Evolutionary conservation across 2,329 filamentous ascomycete species (phyloP).

Genomic region (Pestalotiopsis sp.): DNA sequence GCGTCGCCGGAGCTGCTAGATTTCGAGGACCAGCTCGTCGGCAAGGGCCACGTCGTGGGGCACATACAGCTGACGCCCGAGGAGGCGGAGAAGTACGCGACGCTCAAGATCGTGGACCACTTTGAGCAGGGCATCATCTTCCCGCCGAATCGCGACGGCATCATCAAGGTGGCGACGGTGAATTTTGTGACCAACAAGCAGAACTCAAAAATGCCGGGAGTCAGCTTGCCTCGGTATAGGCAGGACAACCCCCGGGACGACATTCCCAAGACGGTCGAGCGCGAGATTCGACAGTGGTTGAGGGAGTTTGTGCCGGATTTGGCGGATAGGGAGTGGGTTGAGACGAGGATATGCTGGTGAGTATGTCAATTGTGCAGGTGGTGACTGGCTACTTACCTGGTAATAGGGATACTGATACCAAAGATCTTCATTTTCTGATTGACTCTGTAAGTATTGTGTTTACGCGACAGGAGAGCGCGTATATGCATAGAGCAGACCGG

Average conservation of each 20-base stretch:
- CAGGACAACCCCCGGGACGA: neutral
- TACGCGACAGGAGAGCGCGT: neutral
- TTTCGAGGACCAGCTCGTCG: neutral
- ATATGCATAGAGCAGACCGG: no score
- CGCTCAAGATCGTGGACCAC: neutral
- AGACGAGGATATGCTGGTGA: slow-evolving; percentile 3
- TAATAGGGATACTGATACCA: neutral
- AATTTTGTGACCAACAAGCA: neutral
- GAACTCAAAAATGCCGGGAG: neutral
- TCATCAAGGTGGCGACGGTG: neutral
- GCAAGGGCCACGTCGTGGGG: neutral
- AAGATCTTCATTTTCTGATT: neutral
- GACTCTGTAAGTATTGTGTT: neutral
- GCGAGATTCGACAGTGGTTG: neutral
- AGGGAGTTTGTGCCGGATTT: neutral
- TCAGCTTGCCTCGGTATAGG: neutral
- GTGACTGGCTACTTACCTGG: neutral
- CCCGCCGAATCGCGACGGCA: neutral
- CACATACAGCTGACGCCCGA: neutral
- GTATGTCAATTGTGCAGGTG: rapidly evolving
- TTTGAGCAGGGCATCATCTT: slow-evolving; percentile 4
- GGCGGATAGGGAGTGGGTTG: neutral
- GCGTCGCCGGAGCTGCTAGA: neutral
- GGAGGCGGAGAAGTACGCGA: neutral
- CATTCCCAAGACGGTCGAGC: neutral